A percentile compares a stretch with the other conserved stretches of the same genome.
These are phyloP conservation scores for Lactifluus piperatus DNA, from an alignment of 768 basidiomycete species.

Conservation along the genomic window DNA sequence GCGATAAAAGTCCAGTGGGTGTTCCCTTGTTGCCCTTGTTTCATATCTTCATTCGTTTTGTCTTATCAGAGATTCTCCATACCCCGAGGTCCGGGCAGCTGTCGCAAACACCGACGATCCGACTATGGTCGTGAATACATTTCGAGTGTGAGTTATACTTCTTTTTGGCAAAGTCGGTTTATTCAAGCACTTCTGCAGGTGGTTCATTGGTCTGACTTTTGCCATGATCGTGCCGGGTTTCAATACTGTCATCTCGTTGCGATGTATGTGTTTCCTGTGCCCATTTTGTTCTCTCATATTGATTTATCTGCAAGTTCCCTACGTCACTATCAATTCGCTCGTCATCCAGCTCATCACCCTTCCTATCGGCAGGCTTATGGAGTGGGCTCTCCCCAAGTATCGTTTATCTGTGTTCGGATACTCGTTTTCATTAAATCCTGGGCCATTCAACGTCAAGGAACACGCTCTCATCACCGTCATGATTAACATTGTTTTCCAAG, in stretches of 20 bases:
- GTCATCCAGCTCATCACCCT: conserved; percentile 66
- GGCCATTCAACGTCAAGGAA: conserved; percentile 88
- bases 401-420: conserved; percentile 63
- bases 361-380: conserved; percentile 66
- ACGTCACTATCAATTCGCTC: conserved; percentile 55
- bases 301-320: conserved; percentile 41
- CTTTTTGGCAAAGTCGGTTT: neutral
- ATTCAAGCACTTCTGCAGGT: conserved; percentile 31
- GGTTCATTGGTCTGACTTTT: conserved; percentile 64
- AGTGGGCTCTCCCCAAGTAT: conserved; percentile 52
- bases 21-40: neutral
- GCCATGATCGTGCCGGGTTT: conserved; percentile 45
- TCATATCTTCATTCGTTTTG: neutral
- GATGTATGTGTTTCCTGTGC: conserved; percentile 44
- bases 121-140: conserved; percentile 70
- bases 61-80: conserved; percentile 68
- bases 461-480: conserved; percentile 79
- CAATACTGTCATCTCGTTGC: conserved; percentile 56
- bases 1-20: conserved; percentile 66
- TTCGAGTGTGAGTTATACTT: conserved; percentile 47
- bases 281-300: neutral
- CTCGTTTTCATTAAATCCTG: conserved; percentile 68
- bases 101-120: conserved; percentile 77
- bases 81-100: conserved; percentile 82
- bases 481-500: conserved; percentile 57